phyloP scores from a whole-genome alignment of 345 rosid species.

The Eucalyptus curtisii region DNA sequence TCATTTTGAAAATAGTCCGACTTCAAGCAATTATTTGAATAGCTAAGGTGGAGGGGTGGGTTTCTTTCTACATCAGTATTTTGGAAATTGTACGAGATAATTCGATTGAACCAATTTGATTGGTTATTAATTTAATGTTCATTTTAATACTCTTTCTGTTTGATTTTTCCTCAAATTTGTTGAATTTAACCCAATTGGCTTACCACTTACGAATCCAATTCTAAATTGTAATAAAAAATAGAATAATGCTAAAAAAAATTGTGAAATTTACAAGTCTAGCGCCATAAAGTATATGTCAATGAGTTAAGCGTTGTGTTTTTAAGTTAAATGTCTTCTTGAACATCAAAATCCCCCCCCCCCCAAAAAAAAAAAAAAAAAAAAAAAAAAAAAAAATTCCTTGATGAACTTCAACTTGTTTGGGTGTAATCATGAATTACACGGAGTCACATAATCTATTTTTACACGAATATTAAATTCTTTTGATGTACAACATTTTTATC shows the following conservation, averaged over 20 bases:
- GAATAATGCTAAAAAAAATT: background rate
- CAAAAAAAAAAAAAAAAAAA: no score
- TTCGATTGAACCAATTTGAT: no score
- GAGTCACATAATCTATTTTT: background rate
- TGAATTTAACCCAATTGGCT: background rate
- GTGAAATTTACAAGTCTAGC: background rate
- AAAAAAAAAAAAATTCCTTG: background rate
- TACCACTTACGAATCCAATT: no score
- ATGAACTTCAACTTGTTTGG: background rate
- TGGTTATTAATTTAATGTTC: background rate
- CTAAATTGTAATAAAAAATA: background rate
- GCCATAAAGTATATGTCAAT: background rate
- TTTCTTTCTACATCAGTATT: no score
- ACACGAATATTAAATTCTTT: background rate
- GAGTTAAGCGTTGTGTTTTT: background rate
- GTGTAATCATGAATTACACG: background rate
- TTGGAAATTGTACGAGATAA: background rate
- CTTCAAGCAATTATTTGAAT: background rate
- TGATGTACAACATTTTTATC: background rate
- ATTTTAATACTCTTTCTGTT: no score
- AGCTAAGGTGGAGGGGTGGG: background rate
- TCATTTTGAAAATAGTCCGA: fast-evolving
- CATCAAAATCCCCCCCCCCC: fast-evolving
- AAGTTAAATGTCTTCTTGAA: background rate
- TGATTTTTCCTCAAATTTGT: background rate